These are phyloP conservation scores for Pharus latifolius DNA, from an alignment of 176 grass and related monocot genomes.

Conservation along the genomic window DNA sequence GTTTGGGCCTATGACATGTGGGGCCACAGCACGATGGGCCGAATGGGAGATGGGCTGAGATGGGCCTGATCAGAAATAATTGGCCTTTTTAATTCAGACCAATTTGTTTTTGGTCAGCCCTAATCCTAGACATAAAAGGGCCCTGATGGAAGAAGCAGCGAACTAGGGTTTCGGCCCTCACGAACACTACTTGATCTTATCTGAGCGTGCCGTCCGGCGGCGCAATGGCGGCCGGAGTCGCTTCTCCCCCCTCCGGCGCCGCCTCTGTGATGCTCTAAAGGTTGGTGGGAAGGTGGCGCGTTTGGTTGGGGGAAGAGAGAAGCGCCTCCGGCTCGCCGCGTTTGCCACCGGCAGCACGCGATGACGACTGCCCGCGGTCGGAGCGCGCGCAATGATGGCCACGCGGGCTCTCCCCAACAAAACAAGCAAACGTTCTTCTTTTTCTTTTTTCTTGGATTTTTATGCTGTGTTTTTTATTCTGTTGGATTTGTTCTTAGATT, in stretches of 20 bases:
- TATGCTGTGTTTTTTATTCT: no score
- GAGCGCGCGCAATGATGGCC: constrained; percentile 41
- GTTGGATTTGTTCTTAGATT: background rate
- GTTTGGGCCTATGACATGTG: background rate
- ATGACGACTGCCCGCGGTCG: constrained; percentile 47
- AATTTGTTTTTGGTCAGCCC: background rate
- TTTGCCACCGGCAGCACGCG: background rate
- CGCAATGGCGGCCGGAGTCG: constrained; percentile 4
- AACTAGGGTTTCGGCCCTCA: background rate
- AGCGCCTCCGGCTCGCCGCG: background rate
- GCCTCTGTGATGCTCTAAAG: no score
- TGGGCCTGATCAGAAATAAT: background rate
- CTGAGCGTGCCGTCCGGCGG: background rate
- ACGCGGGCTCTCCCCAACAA: constrained; percentile 26
- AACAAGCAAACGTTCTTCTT: background rate
- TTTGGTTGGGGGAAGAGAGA: background rate
- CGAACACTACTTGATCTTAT: background rate
- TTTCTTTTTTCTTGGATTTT: background rate
- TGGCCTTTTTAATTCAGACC: no score
- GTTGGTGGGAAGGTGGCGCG: constrained; percentile 2
- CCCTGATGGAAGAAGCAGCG: background rate
- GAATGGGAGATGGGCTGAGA: fast-evolving
- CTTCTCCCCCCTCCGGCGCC: background rate
- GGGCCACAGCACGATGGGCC: background rate
- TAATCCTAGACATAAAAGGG: background rate